Percentiles rank a stretch among this genome's conserved stretches.
These are phyloP conservation scores for Termitomyces heimii DNA, from an alignment of 768 basidiomycete genomes.

Conservation along the genomic window DNA sequence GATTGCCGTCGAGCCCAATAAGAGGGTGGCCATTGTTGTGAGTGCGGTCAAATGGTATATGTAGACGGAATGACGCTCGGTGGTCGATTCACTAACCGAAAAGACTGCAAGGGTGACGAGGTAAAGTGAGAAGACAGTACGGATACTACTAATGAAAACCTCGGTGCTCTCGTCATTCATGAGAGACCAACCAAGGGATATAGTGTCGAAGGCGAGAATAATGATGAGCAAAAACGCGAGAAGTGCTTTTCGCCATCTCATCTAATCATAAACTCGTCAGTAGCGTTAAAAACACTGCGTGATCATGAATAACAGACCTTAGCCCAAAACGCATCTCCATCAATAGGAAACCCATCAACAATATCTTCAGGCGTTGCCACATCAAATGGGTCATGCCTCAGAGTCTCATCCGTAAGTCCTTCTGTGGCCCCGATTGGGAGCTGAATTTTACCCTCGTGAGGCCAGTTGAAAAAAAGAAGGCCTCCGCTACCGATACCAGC, in stretches of 20 bases:
- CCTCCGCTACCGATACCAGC: constrained; percentile 39
- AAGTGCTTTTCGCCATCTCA: constrained; percentile 51
- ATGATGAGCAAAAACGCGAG: constrained; percentile 38
- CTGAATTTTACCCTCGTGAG: constrained; percentile 44
- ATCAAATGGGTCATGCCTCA: constrained; percentile 54
- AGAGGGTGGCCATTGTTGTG: constrained; percentile 38
- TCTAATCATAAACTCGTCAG: constrained; percentile 29
- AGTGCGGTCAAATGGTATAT: constrained; percentile 59
- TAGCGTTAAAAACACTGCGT: neutral
- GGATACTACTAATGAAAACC: constrained; percentile 35
- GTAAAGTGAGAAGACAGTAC: constrained; percentile 55
- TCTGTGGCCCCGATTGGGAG: constrained; percentile 29
- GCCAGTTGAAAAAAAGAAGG: constrained; percentile 32
- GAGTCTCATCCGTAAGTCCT: constrained; percentile 10
- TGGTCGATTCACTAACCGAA: constrained; percentile 43
- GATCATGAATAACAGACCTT: constrained; percentile 28
- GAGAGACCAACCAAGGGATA: constrained; percentile 51
- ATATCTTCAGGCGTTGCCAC: constrained; percentile 70
- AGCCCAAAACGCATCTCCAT: constrained; percentile 57
- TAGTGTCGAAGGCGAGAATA: constrained; percentile 44
- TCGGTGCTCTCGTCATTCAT: constrained; percentile 22
- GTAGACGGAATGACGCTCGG: constrained; percentile 37
- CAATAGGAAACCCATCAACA: constrained; percentile 59
- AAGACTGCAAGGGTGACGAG: constrained; percentile 42
- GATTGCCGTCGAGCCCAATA: constrained; percentile 46